Percentiles rank a stretch among this genome's conserved stretches.
Evolutionary conservation across 192 early-diverging fungal species (phyloP).

Genomic region (Lunasporangiospora selenospora): DNA sequence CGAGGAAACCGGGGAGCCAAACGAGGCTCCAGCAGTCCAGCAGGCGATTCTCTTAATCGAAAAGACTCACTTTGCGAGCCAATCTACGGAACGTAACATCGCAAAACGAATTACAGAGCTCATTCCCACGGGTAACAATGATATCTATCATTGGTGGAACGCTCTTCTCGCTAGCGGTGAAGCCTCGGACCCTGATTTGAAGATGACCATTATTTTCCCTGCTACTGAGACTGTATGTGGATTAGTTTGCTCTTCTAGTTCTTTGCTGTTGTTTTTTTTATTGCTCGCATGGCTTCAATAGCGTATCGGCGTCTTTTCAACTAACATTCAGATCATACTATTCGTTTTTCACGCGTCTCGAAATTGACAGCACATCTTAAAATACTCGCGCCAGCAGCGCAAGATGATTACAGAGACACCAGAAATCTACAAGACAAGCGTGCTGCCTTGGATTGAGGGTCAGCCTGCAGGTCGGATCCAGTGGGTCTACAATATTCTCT

Average conservation of each 20-base stretch:
- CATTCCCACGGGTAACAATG: constrained; percentile 59
- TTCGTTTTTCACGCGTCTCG: too few relatives aligned
- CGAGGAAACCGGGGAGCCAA: background rate
- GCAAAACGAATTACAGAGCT: constrained; percentile 39
- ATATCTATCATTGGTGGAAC: constrained; percentile 74
- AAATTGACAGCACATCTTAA: constrained; percentile 73
- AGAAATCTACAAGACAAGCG: constrained; percentile 56
- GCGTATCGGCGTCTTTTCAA: background rate
- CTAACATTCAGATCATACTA: constrained; percentile 14
- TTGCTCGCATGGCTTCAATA: background rate
- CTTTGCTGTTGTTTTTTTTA: background rate
- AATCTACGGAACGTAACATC: constrained; percentile 33
- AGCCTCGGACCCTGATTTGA: constrained; percentile 54
- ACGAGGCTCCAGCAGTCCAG: background rate
- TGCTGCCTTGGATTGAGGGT: constrained; percentile 67
- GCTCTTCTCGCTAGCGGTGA: constrained; percentile 38
- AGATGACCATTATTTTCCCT: constrained; percentile 67
- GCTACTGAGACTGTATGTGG: constrained; percentile 60
- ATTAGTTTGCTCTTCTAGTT: background rate
- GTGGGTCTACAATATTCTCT: constrained; percentile 84
- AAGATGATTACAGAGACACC: constrained; percentile 71
- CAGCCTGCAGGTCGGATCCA: constrained; percentile 65
- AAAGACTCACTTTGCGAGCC: constrained; percentile 53
- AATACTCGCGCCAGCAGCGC: constrained; percentile 70
- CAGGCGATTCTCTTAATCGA: constrained; percentile 56